Base-by-base conservation (phyloP, 306 rosid species). In the Vicia villosa region DNA sequence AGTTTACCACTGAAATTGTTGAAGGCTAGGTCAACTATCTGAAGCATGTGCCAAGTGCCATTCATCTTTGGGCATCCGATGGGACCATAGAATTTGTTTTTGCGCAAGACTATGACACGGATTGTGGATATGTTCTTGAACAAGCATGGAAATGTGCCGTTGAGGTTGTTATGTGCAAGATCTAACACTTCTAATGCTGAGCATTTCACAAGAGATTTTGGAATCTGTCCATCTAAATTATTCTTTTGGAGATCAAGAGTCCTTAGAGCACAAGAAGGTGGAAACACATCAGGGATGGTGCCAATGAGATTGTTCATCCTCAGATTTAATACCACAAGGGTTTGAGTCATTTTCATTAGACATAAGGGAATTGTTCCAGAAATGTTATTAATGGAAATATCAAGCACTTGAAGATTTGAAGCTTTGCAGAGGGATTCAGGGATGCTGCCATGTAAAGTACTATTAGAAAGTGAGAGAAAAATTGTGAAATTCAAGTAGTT, bases 221-320 rank as follows among this genome's bases (percentile, higher is more conserved):
- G 90, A 45, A 88, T 45, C n/a, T 14, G 3, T 5, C 89, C 88
- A 8, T 13, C 20, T 0, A 88, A 19, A 0, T 0, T 1, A 71
- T 88, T 88, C 9, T 60, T 60, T 15, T 60, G 9, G 32, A 87
- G 75, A 59, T 73, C 82, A 5, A 85, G 63, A 68, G 89, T 87
- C 51, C 28, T 36, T 8, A 83, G 21, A 32, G 0, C 34, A 63
- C 90, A 85, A 0, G 13, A 1, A 42, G 0, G 40, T 16, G 81
- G 42, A 69, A 86, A 84, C 0, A 0, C 9, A 46, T 82, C 28
- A 3, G 83, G 76, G 17, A 86, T 45, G 1, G 3, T 0, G 1
- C 85, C 83, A 6, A 0, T 73, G 30, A 86, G 74, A 0, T 32
- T 43, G 75, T 86, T 86, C 6, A 15, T 76, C 43, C 63, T 8